Evolutionary conservation across 2,329 filamentous ascomycete genomes (phyloP), one percentile per base, ranked within the genome.

Genomic region (Mycogone perniciosa): DNA sequence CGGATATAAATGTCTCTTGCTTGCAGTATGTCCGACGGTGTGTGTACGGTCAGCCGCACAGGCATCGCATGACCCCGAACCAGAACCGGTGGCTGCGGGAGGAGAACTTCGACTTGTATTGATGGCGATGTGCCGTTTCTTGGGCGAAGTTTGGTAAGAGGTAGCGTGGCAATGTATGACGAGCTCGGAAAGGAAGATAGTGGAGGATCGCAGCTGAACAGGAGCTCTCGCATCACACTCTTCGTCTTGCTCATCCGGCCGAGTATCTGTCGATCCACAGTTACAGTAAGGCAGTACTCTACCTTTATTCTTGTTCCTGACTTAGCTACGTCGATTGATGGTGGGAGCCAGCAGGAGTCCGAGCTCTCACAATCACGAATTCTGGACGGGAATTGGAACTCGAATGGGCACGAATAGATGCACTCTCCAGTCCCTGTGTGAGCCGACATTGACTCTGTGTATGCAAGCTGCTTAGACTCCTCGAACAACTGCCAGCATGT

Each of bases 61-160:
- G 47, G 47, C 11, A 41, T 50, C 4, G 48, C 41, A 11, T 44
- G 48, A 34, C 48, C 48, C 5, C 48, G 48, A 29, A 45, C 42
- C 8, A 50, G 35, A 8, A 50, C 30, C 4, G 48, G 31, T 5
- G 48, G 48, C 6, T 50, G 48, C 4, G 48, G 30, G 42, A 50
- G 42, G 2, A 50, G 30, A 4, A 50, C 34, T 11, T 50, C 41
- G 42, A 45, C 10, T 20, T 50, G 42, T 13, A 50, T 34, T 11
- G 35, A 39, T 5, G 48, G 48, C 4, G 34, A 31, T 20, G 20
- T 20, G 20, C 20, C 20, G 20, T 20, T 20, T 20, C 20, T 20
- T 20, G 20, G 20, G 2, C 20, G 20, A 20, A 20, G 20, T 3
- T 20, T 20, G 20, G 20, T 20, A 20, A 20, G 20, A 3, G 42